Percentiles rank a stretch among this genome's conserved stretches.
Evolutionary conservation across 306 rosid species (phyloP).

Genomic region (Gynostemma pentaphyllum): DNA sequence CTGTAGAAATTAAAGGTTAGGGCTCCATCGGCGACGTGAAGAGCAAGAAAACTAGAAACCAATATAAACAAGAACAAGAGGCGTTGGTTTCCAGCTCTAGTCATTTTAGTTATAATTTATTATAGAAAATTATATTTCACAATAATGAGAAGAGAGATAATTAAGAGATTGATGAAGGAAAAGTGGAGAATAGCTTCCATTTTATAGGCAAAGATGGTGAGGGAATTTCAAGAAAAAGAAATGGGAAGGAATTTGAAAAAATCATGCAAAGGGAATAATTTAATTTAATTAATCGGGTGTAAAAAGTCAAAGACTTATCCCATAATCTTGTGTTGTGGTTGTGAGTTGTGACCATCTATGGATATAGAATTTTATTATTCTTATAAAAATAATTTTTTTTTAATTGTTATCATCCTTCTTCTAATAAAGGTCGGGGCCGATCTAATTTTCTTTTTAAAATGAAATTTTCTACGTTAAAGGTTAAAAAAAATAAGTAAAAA

Average conservation of each 20-base stretch:
- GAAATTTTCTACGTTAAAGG: no score
- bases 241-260: neutral
- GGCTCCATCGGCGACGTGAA: conserved; percentile 6
- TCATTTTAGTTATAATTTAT: neutral
- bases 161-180: neutral
- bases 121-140: neutral
- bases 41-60: conserved; percentile 4
- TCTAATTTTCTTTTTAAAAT: no score
- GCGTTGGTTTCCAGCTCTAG: neutral
- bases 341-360: neutral
- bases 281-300: neutral
- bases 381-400: neutral
- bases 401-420: neutral
- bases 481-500: no score
- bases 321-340: neutral
- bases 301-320: conserved; percentile 3
- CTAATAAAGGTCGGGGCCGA: no score
- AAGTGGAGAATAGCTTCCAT: neutral
- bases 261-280: no score
- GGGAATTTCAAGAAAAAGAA: neutral
- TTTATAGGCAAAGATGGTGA: neutral
- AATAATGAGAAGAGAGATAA: neutral
- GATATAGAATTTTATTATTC: neutral
- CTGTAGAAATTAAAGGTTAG: conserved; percentile 7
- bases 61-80: neutral